Conservation (phyloP, 345 rosid genomes). For the Mallotus nudiflorus region DNA sequence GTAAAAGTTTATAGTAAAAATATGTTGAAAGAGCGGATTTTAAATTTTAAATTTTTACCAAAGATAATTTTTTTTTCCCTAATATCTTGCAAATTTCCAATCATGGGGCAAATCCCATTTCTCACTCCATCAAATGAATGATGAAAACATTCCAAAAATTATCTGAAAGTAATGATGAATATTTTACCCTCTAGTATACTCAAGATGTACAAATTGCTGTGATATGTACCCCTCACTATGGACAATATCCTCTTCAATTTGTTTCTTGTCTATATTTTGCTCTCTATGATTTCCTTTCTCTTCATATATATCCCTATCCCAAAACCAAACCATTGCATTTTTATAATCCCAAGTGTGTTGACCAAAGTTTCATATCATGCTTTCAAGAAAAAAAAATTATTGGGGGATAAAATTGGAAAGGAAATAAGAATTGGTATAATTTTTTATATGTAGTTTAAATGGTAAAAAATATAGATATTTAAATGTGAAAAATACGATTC, state of each 20-base stretch:
- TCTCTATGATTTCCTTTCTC: background rate
- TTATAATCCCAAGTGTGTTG: constrained; percentile 13
- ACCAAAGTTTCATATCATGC: constrained; percentile 25
- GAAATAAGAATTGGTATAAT: constrained; percentile 6
- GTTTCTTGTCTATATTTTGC: constrained; percentile 12
- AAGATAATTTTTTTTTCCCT: too few species aligned
- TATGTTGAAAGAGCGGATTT: too few species aligned
- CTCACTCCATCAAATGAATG: background rate
- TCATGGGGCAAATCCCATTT: background rate
- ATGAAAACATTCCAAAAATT: background rate
- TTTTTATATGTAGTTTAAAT: too few species aligned
- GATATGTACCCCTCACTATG: constrained; percentile 1
- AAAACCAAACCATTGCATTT: background rate
- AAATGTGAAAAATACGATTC: too few species aligned
- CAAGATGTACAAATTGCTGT: background rate
- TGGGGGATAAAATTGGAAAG: background rate
- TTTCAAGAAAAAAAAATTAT: background rate
- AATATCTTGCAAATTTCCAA: background rate
- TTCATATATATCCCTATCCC: background rate
- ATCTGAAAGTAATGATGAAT: background rate
- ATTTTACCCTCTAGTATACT: too few species aligned
- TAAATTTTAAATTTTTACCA: too few species aligned
- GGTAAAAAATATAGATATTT: too few species aligned
- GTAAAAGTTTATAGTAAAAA: too few species aligned
- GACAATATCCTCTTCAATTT: constrained; percentile 8